phyloP scores from a whole-genome alignment of 2,329 filamentous ascomycete genomes.

The Teratosphaeria epicoccoides region DNA sequence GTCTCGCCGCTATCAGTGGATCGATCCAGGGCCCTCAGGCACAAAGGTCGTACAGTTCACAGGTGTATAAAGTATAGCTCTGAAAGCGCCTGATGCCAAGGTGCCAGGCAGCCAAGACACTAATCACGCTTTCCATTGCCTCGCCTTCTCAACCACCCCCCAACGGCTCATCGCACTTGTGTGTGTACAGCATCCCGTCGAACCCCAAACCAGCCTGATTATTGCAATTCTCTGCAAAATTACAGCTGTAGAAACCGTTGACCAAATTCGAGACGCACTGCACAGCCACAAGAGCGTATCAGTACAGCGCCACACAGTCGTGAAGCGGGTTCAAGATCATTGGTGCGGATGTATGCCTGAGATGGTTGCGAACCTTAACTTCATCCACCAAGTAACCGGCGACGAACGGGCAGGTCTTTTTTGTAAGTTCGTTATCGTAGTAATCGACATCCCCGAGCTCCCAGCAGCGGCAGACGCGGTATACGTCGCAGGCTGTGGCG shows the following conservation, averaged over 20 bases:
- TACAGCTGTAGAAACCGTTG: neutral
- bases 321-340: no score
- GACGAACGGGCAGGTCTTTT: neutral
- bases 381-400: neutral
- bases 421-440: neutral
- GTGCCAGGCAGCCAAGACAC: neutral
- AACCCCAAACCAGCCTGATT: neutral
- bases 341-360: neutral
- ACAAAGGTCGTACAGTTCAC: no score
- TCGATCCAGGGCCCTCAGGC: no score
- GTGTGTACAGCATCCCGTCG: neutral
- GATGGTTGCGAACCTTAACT: neutral
- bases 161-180: neutral
- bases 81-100: neutral
- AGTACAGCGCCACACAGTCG: neutral
- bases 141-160: neutral
- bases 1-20: no score
- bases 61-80: neutral
- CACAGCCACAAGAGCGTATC: neutral
- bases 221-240: neutral
- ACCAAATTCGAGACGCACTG: neutral
- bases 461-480: neutral
- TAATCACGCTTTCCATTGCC: neutral
- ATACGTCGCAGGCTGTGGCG: neutral
- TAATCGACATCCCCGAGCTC: neutral